These are phyloP conservation scores for Cnidoscolus chayamansa DNA, from an alignment of 441 rosid genomes.

Conservation along the genomic window DNA sequence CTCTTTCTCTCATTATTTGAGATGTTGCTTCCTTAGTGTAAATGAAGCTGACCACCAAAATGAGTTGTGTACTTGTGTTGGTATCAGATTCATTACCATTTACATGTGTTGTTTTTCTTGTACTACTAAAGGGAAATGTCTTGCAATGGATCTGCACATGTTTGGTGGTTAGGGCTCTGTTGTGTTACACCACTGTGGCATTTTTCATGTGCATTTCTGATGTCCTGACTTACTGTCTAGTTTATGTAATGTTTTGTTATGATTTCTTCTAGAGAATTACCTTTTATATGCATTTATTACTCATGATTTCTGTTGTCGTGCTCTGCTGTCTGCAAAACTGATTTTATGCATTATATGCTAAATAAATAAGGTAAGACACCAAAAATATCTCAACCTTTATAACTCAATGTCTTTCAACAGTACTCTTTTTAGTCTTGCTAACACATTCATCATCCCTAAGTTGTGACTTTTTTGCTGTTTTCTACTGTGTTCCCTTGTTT, in stretches of 20 bases:
- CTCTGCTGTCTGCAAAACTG: not conserved
- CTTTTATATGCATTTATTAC: not conserved
- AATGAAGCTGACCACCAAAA: not conserved
- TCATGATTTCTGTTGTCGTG: not conserved
- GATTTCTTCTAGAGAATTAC: not conserved
- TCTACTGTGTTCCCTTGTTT: not conserved
- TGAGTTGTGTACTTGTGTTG: not conserved
- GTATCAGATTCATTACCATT: not conserved
- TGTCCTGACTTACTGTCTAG: not conserved
- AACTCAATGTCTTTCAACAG: not conserved
- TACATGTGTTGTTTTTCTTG: not conserved
- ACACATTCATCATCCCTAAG: not conserved
- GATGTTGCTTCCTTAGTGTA: not conserved
- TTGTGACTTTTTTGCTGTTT: not conserved
- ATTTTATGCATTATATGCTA: not conserved
- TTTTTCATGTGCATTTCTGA: conserved; percentile 6
- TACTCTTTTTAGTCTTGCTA: not conserved
- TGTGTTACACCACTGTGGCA: not conserved
- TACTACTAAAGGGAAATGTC: not conserved
- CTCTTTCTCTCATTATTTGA: not conserved
- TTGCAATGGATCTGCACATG: not conserved
- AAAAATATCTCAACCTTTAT: not conserved
- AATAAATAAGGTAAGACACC: not conserved
- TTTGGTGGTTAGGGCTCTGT: not conserved
- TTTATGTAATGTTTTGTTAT: conserved; percentile 1